Evolutionary conservation across 306 rosid species (phyloP), one percentile per base, ranked within the genome.

Genomic region (Urtica urens): DNA sequence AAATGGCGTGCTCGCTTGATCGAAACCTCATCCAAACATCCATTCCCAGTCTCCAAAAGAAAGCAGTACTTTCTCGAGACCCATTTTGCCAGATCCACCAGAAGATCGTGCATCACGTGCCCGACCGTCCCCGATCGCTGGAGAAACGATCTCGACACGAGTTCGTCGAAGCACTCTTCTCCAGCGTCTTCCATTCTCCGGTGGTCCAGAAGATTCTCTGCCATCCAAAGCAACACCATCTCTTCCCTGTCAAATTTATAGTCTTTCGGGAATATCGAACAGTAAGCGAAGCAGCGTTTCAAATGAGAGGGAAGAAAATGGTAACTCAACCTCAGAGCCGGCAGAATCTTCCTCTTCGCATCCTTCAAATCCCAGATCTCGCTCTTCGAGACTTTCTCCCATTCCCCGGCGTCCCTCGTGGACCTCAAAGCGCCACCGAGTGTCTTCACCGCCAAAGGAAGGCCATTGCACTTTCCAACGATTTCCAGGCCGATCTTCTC

Each of bases 371-470:
- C 57, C 68, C 55, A 63, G 18, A 54, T 9, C 0, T 38, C 28
- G 27, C 55, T 54, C 2, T 26, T 46, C 0, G 39, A 13, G 14
- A 48, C 23, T 11, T 8, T 38, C 1, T 28, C 19, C 57, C 63
- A 63, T 20, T 20, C 44, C 11, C 2, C 24, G 6, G 0, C 0
- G 9, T 53, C 51, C 1, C 15, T 10, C 20, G 18, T 12, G 1
- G 35, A 34, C 9, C 49, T 15, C 43, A 63, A n/a, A 10, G 54
- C 55, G 6, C 49, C 20, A 2, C 57, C 69, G 23, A 63, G 55
- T 38, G 69, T 30, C 18, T 63, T 47, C 0, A 8, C 51, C 24
- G 69, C 69, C 17, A 55, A 55, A 2, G 69, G 69, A 31, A 63
- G 28, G 9, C 63, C 51, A 0, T 29, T 23, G 29, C 60, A 62